Conservation (phyloP, 352 stramenopile species). For the Elongisporangium anandrum region DNA sequence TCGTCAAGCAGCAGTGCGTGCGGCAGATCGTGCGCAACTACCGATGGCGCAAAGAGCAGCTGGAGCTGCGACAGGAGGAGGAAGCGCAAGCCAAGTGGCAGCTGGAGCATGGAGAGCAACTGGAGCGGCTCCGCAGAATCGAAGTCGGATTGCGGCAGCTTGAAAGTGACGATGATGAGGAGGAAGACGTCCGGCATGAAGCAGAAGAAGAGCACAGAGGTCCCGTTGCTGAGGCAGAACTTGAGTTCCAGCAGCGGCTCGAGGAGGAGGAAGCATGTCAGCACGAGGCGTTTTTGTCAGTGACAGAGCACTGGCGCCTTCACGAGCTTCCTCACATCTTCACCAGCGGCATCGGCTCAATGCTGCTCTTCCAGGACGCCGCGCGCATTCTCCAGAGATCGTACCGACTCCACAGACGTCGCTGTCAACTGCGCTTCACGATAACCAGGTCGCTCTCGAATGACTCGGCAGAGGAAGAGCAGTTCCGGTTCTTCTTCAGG, state of each 20-base stretch:
- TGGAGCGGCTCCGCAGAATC: background rate
- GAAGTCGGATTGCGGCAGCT: background rate
- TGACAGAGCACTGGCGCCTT: constrained; percentile 27
- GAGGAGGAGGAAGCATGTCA: background rate
- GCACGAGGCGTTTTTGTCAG: background rate
- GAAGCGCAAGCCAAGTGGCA: background rate
- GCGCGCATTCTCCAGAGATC: constrained; percentile 26
- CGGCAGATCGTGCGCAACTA: constrained; percentile 3
- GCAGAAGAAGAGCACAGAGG: background rate
- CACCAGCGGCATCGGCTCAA: constrained; percentile 16
- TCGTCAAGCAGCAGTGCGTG: constrained; percentile 1
- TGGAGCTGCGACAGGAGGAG: background rate
- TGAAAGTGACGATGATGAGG: background rate
- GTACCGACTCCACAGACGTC: constrained; percentile 14
- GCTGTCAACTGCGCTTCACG: constrained; percentile 16
- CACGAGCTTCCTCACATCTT: constrained; percentile 36
- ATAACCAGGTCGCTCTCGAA: background rate
- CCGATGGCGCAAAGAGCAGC: constrained; percentile 5
- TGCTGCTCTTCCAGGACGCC: constrained; percentile 19
- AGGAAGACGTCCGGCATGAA: background rate
- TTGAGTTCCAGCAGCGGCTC: background rate
- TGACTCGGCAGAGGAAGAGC: background rate
- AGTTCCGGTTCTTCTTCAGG: constrained; percentile 40
- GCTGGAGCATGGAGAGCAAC: constrained; percentile 1
- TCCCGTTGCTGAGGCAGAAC: background rate